Percentiles rank a stretch among this genome's conserved stretches.
These are phyloP conservation scores for Wickerhamomyces bovis DNA, from an alignment of 805 yeast genomes.

Conservation along the genomic window DNA sequence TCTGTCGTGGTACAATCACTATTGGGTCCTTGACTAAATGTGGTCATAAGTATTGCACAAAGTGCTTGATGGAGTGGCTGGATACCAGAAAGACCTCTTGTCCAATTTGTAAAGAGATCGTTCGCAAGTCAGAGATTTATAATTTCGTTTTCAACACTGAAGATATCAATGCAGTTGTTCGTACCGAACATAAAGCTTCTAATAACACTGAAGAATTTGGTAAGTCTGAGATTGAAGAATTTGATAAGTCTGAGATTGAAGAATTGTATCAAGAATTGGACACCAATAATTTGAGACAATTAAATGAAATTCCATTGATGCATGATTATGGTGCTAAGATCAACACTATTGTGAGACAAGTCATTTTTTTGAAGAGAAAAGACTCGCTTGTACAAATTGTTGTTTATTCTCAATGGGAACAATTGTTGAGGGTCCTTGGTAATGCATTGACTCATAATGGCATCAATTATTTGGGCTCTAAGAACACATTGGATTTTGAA, in stretches of 20 bases:
- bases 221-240: slow-evolving; percentile 11
- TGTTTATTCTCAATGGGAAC: slow-evolving; percentile 86
- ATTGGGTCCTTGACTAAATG: slow-evolving; percentile 81
- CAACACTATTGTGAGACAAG: slow-evolving; percentile 72
- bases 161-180: slow-evolving; percentile 42
- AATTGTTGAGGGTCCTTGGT: slow-evolving; percentile 59
- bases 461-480: slow-evolving; percentile 52
- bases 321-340: slow-evolving; percentile 78
- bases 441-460: slow-evolving; percentile 57
- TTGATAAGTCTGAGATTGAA: slow-evolving; percentile 9
- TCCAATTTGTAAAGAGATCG: slow-evolving; percentile 70
- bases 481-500: slow-evolving; percentile 12
- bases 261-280: slow-evolving; percentile 32
- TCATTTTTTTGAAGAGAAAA: slow-evolving; percentile 51
- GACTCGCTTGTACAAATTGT: slow-evolving; percentile 62
- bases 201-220: slow-evolving; percentile 1
- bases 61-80: slow-evolving; percentile 76
- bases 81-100: slow-evolving; percentile 44
- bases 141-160: slow-evolving; percentile 58
- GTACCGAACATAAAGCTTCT: slow-evolving; percentile 24
- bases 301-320: slow-evolving; percentile 36
- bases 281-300: slow-evolving; percentile 35
- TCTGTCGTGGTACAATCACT: slow-evolving; percentile 66
- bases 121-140: slow-evolving; percentile 51
- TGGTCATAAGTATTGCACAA: slow-evolving; percentile 87